phyloP scores from a whole-genome alignment of 495 filamentous ascomycete species.

The Lepidopterella palustris region DNA sequence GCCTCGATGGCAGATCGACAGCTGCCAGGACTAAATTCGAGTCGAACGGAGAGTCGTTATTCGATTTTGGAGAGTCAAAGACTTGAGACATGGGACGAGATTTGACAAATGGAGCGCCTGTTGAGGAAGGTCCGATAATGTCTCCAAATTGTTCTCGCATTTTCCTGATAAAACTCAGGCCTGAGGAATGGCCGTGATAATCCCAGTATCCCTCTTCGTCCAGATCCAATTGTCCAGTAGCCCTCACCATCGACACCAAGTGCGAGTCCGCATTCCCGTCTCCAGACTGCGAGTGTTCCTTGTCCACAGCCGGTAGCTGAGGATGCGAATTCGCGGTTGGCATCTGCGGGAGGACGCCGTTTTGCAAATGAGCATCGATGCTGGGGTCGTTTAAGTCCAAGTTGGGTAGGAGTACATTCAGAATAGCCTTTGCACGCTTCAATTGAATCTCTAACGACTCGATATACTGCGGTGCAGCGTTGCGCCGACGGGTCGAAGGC shows the following conservation, averaged over 20 bases:
- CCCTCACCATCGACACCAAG: constrained; percentile 90
- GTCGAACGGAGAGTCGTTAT: constrained; percentile 55
- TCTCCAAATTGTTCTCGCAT: constrained; percentile 85
- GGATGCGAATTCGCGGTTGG: constrained; percentile 10
- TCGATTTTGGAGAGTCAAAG: constrained; percentile 66
- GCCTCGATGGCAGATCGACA: constrained; percentile 56
- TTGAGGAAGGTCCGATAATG: constrained; percentile 44
- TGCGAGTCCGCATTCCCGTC: constrained; percentile 61
- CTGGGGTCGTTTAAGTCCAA: constrained; percentile 78
- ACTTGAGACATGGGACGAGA: constrained; percentile 43
- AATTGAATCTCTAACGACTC: constrained; percentile 82
- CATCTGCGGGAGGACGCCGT: constrained; percentile 32
- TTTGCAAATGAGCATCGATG: constrained; percentile 58
- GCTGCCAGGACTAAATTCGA: constrained; percentile 8
- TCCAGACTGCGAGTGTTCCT: constrained; percentile 2
- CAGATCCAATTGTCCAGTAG: constrained; percentile 80
- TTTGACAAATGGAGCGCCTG: constrained; percentile 37
- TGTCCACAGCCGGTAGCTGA: not conserved
- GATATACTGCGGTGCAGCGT: constrained; percentile 90
- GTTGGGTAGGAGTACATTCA: constrained; percentile 75
- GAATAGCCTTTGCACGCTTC: constrained; percentile 73
- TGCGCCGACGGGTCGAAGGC: constrained; percentile 89
- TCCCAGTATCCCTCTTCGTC: constrained; percentile 92
- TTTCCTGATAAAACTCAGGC: constrained; percentile 74
- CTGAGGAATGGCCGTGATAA: constrained; percentile 90